Percentiles rank a stretch among this genome's conserved stretches.
phyloP scores from a whole-genome alignment of 2,329 filamentous ascomycete genomes.

The Sporothrix pseudoabietina region DNA sequence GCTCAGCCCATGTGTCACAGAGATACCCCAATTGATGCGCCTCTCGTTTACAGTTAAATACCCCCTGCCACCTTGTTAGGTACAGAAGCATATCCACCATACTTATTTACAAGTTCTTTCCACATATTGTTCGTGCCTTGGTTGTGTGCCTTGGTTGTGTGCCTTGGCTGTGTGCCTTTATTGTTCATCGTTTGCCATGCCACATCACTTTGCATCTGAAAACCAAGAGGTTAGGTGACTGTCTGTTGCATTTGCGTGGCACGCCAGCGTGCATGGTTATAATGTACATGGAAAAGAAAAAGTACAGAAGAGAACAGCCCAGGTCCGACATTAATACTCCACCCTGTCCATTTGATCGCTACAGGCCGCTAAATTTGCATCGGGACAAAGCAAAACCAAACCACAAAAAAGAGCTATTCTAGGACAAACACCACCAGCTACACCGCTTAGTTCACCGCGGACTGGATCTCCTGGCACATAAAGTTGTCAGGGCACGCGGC shows the following conservation, averaged over 20 bases:
- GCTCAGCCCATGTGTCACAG: slow-evolving; percentile 9
- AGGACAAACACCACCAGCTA: not conserved
- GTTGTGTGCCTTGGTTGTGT: not conserved
- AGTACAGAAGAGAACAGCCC: not conserved
- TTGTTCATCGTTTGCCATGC: not conserved
- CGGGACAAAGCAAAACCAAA: not conserved
- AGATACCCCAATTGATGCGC: slow-evolving; percentile 25
- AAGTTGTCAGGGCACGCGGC: slow-evolving; percentile 29
- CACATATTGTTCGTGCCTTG: not conserved
- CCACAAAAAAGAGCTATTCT: not conserved
- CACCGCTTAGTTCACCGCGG: not conserved
- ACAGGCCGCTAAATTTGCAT: not conserved
- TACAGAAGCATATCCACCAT: not conserved
- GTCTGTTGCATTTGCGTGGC: slow-evolving; percentile 16
- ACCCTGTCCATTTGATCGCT: not conserved
- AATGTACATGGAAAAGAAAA: slow-evolving; percentile 2
- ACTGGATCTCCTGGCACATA: slow-evolving; percentile 23
- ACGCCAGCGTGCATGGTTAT: slow-evolving; percentile 1
- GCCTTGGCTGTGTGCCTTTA: not conserved
- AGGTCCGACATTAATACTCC: not conserved
- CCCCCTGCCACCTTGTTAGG: slow-evolving; percentile 25
- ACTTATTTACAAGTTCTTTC: not conserved
- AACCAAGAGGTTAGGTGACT: slow-evolving; percentile 1
- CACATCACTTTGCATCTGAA: not conserved
- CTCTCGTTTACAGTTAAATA: slow-evolving; percentile 30